These are phyloP conservation scores for Beauveria sp. DNA, from an alignment of 2,329 filamentous ascomycete species.

Conservation along the genomic window DNA sequence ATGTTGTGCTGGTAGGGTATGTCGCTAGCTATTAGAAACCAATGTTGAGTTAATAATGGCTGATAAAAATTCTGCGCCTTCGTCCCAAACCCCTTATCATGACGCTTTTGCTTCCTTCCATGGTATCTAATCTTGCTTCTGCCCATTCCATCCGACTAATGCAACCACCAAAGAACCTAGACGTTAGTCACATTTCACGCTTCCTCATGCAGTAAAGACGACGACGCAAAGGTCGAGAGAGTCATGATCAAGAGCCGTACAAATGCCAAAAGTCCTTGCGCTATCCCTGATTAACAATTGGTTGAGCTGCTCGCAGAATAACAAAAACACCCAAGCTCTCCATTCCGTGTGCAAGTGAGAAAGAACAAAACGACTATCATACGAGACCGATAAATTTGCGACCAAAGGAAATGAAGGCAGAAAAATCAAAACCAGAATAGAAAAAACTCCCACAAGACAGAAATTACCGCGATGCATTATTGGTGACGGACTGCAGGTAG, in stretches of 20 bases:
- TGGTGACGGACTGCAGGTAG: conserved; percentile 56
- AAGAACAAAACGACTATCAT: not conserved
- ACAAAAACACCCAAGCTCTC: not conserved
- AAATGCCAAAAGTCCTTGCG: not conserved
- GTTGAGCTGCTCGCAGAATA: not conserved
- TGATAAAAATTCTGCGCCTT: not conserved
- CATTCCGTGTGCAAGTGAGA: not conserved
- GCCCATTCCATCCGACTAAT: not conserved
- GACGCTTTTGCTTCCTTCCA: not conserved
- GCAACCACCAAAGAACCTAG: not conserved
- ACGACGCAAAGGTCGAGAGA: not conserved
- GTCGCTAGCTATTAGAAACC: not conserved
- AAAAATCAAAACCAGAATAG: not conserved
- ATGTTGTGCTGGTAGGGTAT: not conserved
- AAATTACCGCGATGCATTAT: conserved; percentile 27
- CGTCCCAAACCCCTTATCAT: not conserved
- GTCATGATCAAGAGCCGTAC: not conserved
- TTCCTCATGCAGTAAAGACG: conserved; percentile 1
- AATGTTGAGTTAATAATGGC: not conserved
- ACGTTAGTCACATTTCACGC: not conserved
- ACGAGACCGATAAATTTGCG: not conserved
- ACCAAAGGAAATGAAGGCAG: not conserved
- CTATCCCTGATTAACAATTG: conserved; percentile 1
- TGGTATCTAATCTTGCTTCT: conserved; percentile 1
- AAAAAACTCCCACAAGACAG: not conserved